Percentiles rank a stretch among this genome's conserved stretches.
Evolutionary conservation across 768 basidiomycete species (phyloP).

Genomic region (Boletus reticuloceps): DNA sequence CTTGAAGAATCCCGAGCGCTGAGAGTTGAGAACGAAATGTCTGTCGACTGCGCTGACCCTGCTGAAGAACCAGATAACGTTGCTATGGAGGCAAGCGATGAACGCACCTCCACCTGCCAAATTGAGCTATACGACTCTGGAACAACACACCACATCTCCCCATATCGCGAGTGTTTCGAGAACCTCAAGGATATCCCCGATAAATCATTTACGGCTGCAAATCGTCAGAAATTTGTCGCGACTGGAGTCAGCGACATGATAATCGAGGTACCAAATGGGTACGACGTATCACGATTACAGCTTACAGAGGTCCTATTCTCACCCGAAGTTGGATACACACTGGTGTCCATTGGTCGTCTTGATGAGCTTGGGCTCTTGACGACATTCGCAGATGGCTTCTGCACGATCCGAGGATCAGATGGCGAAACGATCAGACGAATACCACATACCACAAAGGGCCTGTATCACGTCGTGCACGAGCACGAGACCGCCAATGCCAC

Average conservation of each 20-base stretch:
- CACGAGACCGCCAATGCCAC: not conserved
- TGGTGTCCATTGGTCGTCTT: not conserved
- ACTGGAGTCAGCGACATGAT: too few relatives aligned
- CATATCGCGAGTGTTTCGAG: not conserved
- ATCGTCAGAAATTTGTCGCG: too few relatives aligned
- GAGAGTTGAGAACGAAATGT: not conserved
- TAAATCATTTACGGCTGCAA: too few relatives aligned
- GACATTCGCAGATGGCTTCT: not conserved
- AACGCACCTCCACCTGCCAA: too few relatives aligned
- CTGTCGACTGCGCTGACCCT: not conserved
- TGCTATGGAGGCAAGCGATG: not conserved
- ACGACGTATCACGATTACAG: rapidly evolving
- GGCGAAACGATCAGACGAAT: not conserved
- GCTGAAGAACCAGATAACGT: not conserved
- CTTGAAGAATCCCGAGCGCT: not conserved
- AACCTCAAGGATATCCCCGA: not conserved
- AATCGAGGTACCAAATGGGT: too few relatives aligned
- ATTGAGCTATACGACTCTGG: not conserved
- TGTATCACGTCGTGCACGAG: not conserved
- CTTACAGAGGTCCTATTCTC: not conserved
- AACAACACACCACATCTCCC: not conserved
- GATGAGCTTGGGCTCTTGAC: not conserved
- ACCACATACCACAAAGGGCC: not conserved
- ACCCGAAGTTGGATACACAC: not conserved
- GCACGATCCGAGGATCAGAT: not conserved